Percentiles rank a stretch among this genome's conserved stretches.
Evolutionary conservation across 176 grass and related monocot genomes (phyloP).

Genomic region (Carex cristatella): DNA sequence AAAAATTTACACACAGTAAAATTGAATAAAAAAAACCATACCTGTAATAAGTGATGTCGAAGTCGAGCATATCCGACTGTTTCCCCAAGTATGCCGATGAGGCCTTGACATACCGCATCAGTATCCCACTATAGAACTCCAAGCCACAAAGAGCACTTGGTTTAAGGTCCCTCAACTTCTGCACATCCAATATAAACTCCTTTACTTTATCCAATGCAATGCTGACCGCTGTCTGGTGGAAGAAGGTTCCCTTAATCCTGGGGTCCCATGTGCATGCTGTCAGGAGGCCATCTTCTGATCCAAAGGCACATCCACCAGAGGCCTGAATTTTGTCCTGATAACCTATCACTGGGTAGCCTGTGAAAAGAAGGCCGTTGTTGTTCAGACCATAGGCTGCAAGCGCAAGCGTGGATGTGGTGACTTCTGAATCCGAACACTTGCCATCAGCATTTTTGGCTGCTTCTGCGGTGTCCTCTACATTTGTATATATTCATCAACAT

Average conservation of each 20-base stretch:
- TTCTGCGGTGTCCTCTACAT: no score
- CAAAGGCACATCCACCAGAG: slow-evolving; percentile 33
- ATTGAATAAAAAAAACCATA: background rate
- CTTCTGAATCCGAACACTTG: no score
- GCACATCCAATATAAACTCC: slow-evolving; percentile 40
- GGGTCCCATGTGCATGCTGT: slow-evolving; percentile 59
- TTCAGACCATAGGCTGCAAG: no score
- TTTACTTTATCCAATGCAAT: slow-evolving; percentile 21
- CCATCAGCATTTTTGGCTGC: no score
- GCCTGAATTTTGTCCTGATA: slow-evolving; percentile 52
- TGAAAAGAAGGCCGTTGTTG: no score
- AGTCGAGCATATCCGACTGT: slow-evolving; percentile 35
- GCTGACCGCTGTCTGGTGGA: slow-evolving; percentile 35
- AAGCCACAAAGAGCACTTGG: slow-evolving; percentile 32
- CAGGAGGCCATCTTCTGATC: slow-evolving; percentile 38
- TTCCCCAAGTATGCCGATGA: slow-evolving; percentile 54
- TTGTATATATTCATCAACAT: no score
- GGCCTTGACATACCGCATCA: slow-evolving; percentile 35
- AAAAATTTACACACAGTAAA: no score
- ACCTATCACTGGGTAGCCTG: slow-evolving; percentile 52
- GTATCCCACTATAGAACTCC: slow-evolving; percentile 36
- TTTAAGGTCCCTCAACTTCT: slow-evolving; percentile 40
- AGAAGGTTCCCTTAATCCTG: slow-evolving; percentile 23
- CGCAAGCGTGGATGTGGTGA: no score
- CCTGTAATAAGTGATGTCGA: slow-evolving; percentile 55